These are phyloP conservation scores for Starmerella bombi DNA, from an alignment of 805 yeast species.

Conservation along the genomic window DNA sequence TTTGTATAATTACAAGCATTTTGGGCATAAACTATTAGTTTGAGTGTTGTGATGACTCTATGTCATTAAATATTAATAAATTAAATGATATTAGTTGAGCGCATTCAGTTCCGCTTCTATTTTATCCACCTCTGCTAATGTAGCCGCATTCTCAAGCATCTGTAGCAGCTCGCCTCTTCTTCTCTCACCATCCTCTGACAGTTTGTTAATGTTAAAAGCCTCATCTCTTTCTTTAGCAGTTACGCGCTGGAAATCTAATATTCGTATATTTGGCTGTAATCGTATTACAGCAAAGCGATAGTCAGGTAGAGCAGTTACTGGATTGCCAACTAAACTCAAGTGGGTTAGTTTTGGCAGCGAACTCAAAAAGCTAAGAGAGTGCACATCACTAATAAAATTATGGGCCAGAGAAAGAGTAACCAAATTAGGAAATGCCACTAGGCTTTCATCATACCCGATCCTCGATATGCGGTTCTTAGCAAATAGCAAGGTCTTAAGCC, in stretches of 20 bases:
- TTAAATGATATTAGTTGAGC: slow-evolving; percentile 3
- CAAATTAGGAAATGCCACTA: slow-evolving; percentile 36
- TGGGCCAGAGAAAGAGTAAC: slow-evolving; percentile 39
- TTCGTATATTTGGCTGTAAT: slow-evolving; percentile 46
- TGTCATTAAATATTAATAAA: neutral
- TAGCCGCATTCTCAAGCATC: slow-evolving; percentile 48
- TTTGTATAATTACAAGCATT: too few relatives aligned
- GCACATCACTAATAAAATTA: slow-evolving; percentile 38
- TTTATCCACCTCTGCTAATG: slow-evolving; percentile 59
- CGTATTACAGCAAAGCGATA: slow-evolving; percentile 51
- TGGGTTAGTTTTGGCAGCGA: slow-evolving; percentile 34
- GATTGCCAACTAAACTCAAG: slow-evolving; percentile 47
- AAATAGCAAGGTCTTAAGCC: slow-evolving; percentile 41
- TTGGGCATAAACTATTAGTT: too few relatives aligned
- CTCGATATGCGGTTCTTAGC: slow-evolving; percentile 39
- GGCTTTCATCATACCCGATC: slow-evolving; percentile 29
- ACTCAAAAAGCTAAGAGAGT: slow-evolving; percentile 32
- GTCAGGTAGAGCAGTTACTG: slow-evolving; percentile 35
- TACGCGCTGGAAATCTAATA: slow-evolving; percentile 57
- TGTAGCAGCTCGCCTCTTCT: slow-evolving; percentile 32
- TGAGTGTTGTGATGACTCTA: too few relatives aligned
- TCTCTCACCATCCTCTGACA: slow-evolving; percentile 42
- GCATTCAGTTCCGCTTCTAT: slow-evolving; percentile 42
- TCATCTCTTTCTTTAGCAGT: slow-evolving; percentile 39
- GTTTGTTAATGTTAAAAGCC: slow-evolving; percentile 34